These are phyloP conservation scores for Hyphopichia homilentoma DNA, from an alignment of 805 yeast species.

Conservation along the genomic window DNA sequence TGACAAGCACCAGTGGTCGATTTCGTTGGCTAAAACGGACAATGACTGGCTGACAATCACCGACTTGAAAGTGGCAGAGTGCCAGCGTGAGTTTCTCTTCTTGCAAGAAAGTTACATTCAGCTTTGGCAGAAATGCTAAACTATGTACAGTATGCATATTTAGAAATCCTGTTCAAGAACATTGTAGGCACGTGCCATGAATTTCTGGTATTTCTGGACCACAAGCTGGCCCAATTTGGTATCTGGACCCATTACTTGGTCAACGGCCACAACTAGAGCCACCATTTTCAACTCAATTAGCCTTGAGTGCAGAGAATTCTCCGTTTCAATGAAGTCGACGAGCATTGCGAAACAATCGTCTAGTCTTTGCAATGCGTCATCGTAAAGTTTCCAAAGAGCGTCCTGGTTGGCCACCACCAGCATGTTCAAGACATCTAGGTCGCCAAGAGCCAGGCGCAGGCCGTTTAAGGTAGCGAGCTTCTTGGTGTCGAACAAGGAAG, in stretches of 20 bases:
- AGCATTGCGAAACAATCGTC: background rate
- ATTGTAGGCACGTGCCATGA: slow-evolving; percentile 6
- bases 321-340: background rate
- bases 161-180: slow-evolving; percentile 2
- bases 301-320: background rate
- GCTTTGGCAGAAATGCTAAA: slow-evolving; percentile 49
- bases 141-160: background rate
- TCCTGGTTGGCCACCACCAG: background rate
- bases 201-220: slow-evolving; percentile 2
- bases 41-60: slow-evolving; percentile 58
- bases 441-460: too few species aligned
- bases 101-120: slow-evolving; percentile 62
- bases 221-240: slow-evolving; percentile 16
- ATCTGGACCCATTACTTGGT: slow-evolving; percentile 10
- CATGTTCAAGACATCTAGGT: too few species aligned
- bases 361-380: background rate
- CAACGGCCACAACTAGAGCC: slow-evolving; percentile 13
- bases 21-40: slow-evolving; percentile 26
- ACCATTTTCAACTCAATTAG: slow-evolving; percentile 7
- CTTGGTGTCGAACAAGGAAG: slow-evolving; percentile 15
- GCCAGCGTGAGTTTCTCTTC: slow-evolving; percentile 58
- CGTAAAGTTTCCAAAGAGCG: background rate
- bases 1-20: slow-evolving; percentile 45
- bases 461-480: too few species aligned
- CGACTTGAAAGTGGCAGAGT: slow-evolving; percentile 43